These are phyloP conservation scores for Ceratocystis alfenasii DNA, from an alignment of 2,329 filamentous ascomycete genomes.

Conservation along the genomic window DNA sequence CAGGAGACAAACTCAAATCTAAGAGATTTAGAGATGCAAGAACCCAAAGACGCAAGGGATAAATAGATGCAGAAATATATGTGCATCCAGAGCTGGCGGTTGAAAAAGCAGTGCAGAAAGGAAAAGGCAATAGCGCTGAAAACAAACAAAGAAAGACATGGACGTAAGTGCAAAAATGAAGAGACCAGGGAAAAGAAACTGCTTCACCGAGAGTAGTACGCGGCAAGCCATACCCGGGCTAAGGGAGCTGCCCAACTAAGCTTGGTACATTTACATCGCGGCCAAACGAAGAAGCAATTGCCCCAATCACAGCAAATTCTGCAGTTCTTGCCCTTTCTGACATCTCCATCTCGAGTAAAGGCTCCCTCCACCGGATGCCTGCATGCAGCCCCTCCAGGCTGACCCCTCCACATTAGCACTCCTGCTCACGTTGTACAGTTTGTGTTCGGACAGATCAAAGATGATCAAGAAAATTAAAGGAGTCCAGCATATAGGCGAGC, in stretches of 20 bases:
- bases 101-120: background rate
- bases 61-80: background rate
- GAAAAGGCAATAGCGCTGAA: background rate
- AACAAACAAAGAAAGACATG: constrained; percentile 3
- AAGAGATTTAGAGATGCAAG: background rate
- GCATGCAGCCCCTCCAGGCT: background rate
- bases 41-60: background rate
- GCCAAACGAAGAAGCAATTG: background rate
- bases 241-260: background rate
- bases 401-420: background rate
- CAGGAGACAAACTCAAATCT: background rate
- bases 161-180: background rate
- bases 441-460: background rate
- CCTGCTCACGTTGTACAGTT: background rate
- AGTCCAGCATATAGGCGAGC: constrained; percentile 15
- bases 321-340: constrained; percentile 1
- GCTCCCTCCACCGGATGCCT: background rate
- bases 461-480: background rate
- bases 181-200: too few relatives aligned
- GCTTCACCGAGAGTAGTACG: too few relatives aligned
- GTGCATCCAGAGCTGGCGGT: background rate
- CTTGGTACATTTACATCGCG: background rate
- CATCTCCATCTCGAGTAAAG: background rate
- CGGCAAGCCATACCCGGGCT: too few relatives aligned
- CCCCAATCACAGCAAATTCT: background rate